Evolutionary conservation across 2,329 filamentous ascomycete species (phyloP), one percentile per base, ranked within the genome.

Genomic region (Bimuria novae-zelandiae): DNA sequence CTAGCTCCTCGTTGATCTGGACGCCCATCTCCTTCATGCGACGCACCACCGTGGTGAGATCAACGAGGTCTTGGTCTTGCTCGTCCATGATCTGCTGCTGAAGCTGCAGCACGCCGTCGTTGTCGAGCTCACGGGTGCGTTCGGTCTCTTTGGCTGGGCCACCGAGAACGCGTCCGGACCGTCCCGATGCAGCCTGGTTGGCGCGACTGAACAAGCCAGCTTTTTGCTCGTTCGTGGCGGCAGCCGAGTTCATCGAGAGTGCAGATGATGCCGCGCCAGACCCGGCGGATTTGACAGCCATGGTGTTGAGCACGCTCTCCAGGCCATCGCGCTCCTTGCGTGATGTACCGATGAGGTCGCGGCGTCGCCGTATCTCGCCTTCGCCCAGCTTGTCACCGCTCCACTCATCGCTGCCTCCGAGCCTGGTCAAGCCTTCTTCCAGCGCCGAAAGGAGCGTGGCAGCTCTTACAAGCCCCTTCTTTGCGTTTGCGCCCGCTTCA

Each of bases 21-120:
- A 90, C 77, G 0, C 89, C 89, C 83, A 93, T 89, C 73, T 92
- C 87, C 67, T 84, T 87, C 77, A 93, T 88, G 53, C 88, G 78
- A 42, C 85, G 78, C 41, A 93, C 86, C 42, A 90, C 86, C 59
- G 84, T 84, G 1, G 83, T 81, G 50, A 94, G 75, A 61, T 84
- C 80, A 16, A 88, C 82, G 2, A 94, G 82, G 62, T 89, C 87
- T 62, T 86, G 72, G 60, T 94, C 90, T 67, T 95, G 90, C 59
- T 89, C 85, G 48, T 80, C 68, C 80, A 93, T 90, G 71, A 90
- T 84, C 65, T 89, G 82, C 62, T 84, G 80, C 72, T 94, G 90
- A 55, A 94, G 74, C 70, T 89, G 83, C 56, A 92, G 64, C 16
- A 94, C 85, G 0, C 89, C 89, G 4, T 80, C 73, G 62, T 94